Base-by-base conservation (phyloP, 2,329 filamentous ascomycete species). In the Colletotrichum aenigma region DNA sequence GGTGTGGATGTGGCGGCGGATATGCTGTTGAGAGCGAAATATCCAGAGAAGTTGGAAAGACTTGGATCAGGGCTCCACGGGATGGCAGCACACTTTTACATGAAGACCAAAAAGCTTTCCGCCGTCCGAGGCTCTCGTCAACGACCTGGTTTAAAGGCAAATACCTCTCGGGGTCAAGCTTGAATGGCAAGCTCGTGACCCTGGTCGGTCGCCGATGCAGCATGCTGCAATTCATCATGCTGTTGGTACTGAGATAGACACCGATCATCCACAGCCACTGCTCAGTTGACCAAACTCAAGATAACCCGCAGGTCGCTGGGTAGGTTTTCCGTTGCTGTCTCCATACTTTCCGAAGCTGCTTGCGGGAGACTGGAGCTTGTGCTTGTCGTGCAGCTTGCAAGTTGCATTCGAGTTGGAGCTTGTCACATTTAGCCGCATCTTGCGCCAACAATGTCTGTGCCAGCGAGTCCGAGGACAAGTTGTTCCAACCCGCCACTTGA, bases 11-110 rank as follows among this genome's bases (percentile, higher is more conserved):
- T 21, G 38, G 55, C 16, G 28, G 28, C 21, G 32, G 34, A 48
- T 24, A 56, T 48, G 43, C 43, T 48, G 48, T 66, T 30, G 21
- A 61, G 52, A 66, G 30, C 34, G 18, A 75, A 60, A 28, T 43
- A 26, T 28, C 70, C 62, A n/a, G 48, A 48, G 43, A 48, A 48
- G 43, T 48, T 48, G 43, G 58, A n/a, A 71, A 65, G n/a, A 52
- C 71, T 52, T 66, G 62, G 72, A 67, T 67, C 72, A 67, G 52
- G 62, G 62, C 69, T 72, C 69, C 36, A 72, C 38, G 30, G 56
- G 61, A 36, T 71, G 18, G 67, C 32, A 34, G 38, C 21, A 52
- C 32, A 58, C 38, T 66, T 61, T 67, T 55, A 66, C 58, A 66
- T 67, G 26, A 24, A 74, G 43, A 66, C 61, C 61, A 66, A 36